Evolutionary conservation across 768 basidiomycete genomes (phyloP).

Genomic region (Pholiota molesta): DNA sequence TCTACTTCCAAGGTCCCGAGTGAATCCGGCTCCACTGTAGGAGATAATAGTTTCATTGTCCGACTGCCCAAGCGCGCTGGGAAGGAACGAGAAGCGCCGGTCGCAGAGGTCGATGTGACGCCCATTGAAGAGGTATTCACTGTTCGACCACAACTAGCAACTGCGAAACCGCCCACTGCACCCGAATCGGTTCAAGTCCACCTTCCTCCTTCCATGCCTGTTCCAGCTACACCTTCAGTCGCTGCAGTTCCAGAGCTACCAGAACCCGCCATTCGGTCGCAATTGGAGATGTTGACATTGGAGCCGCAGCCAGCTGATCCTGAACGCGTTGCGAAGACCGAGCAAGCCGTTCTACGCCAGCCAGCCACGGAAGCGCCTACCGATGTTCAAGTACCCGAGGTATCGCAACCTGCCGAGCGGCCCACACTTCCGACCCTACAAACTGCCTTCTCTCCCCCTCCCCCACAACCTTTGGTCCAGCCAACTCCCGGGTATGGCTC

Average conservation of each 20-base stretch:
- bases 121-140: conserved; percentile 60
- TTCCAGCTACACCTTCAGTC: conserved; percentile 3
- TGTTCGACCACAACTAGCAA: conserved; percentile 52
- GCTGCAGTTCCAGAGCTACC: conserved; percentile 23
- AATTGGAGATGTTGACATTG: conserved; percentile 42
- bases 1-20: conserved; percentile 17
- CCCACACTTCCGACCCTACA: conserved; percentile 43
- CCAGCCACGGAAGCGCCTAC: conserved; percentile 27
- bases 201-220: conserved; percentile 4
- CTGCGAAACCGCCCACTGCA: conserved; percentile 35
- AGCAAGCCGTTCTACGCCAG: conserved; percentile 50
- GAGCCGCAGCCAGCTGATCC: conserved; percentile 38
- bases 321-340: conserved; percentile 42
- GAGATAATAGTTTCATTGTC: conserved; percentile 52
- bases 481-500: conserved; percentile 67
- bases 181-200: conserved; percentile 21
- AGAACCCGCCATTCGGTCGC: conserved; percentile 35
- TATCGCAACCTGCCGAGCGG: conserved; percentile 26
- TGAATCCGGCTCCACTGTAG: conserved; percentile 37
- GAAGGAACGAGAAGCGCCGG: conserved; percentile 36
- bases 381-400: conserved; percentile 25
- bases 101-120: conserved; percentile 32
- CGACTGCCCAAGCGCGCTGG: conserved; percentile 50
- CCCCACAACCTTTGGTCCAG: conserved; percentile 31
- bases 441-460: conserved; percentile 43